Percentiles rank a stretch among this genome's conserved stretches.
Evolutionary conservation across 1,139 yeast species (phyloP).

Genomic region (Meyerozyma sp.): DNA sequence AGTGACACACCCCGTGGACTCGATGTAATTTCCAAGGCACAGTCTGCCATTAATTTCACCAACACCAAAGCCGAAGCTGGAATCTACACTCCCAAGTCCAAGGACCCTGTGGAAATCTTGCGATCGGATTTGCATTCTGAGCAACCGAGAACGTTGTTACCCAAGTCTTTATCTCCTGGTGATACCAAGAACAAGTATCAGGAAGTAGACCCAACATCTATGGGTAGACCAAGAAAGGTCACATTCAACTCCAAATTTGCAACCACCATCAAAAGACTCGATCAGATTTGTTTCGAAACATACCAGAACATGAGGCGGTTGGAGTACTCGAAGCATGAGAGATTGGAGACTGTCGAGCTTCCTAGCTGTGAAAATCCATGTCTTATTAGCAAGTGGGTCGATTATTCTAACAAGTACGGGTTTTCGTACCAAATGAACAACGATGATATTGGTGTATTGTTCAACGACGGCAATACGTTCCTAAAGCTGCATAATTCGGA

Average conservation of each 20-base stretch:
- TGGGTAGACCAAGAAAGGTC: slow-evolving; percentile 36
- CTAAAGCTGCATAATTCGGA: slow-evolving; percentile 62
- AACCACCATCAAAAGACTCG: slow-evolving; percentile 34
- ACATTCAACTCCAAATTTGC: slow-evolving; percentile 39
- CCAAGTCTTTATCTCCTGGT: slow-evolving; percentile 88
- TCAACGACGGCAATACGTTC: slow-evolving; percentile 78
- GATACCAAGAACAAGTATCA: slow-evolving; percentile 85
- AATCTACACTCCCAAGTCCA: slow-evolving; percentile 48
- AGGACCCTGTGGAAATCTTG: slow-evolving; percentile 65
- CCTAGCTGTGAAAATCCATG: slow-evolving; percentile 58
- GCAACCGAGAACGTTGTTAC: slow-evolving; percentile 66
- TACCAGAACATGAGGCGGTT: slow-evolving; percentile 39
- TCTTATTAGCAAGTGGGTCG: slow-evolving; percentile 94
- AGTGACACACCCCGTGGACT: slow-evolving; percentile 55
- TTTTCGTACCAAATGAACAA: slow-evolving; percentile 89
- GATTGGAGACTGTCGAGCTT: slow-evolving; percentile 31
- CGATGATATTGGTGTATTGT: slow-evolving; percentile 87
- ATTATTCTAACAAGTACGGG: slow-evolving; percentile 93
- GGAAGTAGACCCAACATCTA: slow-evolving; percentile 49
- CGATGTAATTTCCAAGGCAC: slow-evolving; percentile 48
- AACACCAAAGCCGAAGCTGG: slow-evolving; percentile 63
- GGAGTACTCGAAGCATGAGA: slow-evolving; percentile 29
- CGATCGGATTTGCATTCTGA: slow-evolving; percentile 68
- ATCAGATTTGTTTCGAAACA: slow-evolving; percentile 36
- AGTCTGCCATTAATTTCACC: slow-evolving; percentile 67